Evolutionary conservation across 1,284 basidiomycete genomes (phyloP).

Genomic region (Malassezia arunalokei): DNA sequence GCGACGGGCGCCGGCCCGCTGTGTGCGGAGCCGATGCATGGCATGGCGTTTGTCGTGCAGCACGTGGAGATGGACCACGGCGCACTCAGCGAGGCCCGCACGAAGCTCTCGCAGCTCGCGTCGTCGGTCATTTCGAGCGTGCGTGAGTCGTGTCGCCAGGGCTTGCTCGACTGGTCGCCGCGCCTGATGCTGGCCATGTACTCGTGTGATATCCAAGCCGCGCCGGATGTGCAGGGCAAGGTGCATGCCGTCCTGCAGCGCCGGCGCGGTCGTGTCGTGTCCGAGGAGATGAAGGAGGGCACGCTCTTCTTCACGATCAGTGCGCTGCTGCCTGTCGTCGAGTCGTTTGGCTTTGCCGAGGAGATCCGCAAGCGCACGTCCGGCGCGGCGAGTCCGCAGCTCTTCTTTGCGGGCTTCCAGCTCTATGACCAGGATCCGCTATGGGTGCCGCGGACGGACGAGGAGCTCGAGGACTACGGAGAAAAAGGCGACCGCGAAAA

Average conservation of each 20-base stretch:
- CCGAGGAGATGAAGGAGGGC: slow-evolving; percentile 98
- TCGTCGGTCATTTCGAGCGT: slow-evolving; percentile 80
- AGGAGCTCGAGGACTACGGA: slow-evolving; percentile 91
- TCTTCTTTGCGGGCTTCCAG: slow-evolving; percentile 74
- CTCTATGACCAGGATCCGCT: slow-evolving; percentile 62
- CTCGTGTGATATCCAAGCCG: slow-evolving; percentile 94
- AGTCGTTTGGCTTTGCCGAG: slow-evolving; percentile 96
- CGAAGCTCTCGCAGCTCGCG: slow-evolving; percentile 59
- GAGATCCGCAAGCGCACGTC: slow-evolving; percentile 93
- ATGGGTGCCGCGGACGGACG: slow-evolving; percentile 97
- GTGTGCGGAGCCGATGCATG: slow-evolving; percentile 87
- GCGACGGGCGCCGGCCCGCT: slow-evolving; percentile 86
- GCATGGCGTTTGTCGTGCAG: slow-evolving; percentile 83
- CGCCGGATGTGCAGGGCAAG: slow-evolving; percentile 91
- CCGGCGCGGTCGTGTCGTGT: slow-evolving; percentile 77
- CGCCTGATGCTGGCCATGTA: slow-evolving; percentile 97
- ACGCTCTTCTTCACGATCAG: slow-evolving; percentile 86
- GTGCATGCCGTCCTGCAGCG: slow-evolving; percentile 89
- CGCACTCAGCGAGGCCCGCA: slow-evolving; percentile 47
- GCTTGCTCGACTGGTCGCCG: slow-evolving; percentile 91
- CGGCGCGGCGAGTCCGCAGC: slow-evolving; percentile 87
- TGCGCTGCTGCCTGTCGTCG: slow-evolving; percentile 83
- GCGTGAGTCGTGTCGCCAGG: slow-evolving; percentile 75
- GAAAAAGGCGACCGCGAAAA: slow-evolving; percentile 89
- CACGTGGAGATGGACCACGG: slow-evolving; percentile 55